phyloP scores from a whole-genome alignment of 345 rosid species.

The Salix exigua region DNA sequence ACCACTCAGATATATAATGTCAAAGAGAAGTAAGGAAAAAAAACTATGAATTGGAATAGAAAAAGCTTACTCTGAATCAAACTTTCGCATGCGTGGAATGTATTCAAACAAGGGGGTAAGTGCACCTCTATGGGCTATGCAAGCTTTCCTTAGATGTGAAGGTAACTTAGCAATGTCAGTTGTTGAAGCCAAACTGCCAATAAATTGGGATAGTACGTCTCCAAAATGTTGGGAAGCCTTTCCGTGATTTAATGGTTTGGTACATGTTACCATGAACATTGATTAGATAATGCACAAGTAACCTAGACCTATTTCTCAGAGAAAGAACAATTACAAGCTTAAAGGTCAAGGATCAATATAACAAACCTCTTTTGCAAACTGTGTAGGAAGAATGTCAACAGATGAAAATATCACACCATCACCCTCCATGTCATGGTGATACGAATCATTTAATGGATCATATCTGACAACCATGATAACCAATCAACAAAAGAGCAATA shows the following conservation, averaged over 20 bases:
- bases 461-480: constrained; percentile 40
- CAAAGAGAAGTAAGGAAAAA: not conserved
- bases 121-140: constrained; percentile 70
- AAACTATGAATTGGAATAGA: not conserved
- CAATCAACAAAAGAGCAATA: not conserved
- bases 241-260: constrained; percentile 19
- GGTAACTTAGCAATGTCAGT: constrained; percentile 55
- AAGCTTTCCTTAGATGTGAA: constrained; percentile 70
- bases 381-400: constrained; percentile 87
- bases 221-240: constrained; percentile 97
- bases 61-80: constrained; percentile 62
- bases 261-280: constrained; percentile 7
- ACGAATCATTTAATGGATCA: constrained; percentile 51
- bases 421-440: constrained; percentile 79
- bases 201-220: constrained; percentile 68
- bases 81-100: constrained; percentile 78
- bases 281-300: not conserved
- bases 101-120: constrained; percentile 71
- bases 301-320: not conserved
- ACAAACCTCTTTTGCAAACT: constrained; percentile 90
- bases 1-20: not conserved
- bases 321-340: not conserved
- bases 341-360: constrained; percentile 4
- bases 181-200: constrained; percentile 67
- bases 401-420: constrained; percentile 72